Evolutionary conservation across 352 stramenopile species (phyloP).

Genomic region (Phytopythium cucurbitacearum): DNA sequence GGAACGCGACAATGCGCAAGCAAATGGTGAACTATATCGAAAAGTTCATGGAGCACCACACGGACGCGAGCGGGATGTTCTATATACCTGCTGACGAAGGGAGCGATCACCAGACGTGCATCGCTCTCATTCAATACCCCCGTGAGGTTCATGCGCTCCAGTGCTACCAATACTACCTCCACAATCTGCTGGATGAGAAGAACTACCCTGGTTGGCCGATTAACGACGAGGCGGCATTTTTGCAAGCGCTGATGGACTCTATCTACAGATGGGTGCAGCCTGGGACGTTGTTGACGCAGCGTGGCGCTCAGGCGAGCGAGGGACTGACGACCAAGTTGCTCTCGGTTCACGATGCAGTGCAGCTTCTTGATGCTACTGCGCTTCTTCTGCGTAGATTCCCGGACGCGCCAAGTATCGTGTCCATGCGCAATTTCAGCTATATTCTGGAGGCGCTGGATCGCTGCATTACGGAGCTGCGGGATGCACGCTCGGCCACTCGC

Average conservation of each 20-base stretch:
- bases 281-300: constrained; percentile 31
- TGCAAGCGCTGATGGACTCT: constrained; percentile 68
- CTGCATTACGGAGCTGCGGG: constrained; percentile 72
- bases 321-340: constrained; percentile 56
- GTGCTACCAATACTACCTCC: constrained; percentile 86
- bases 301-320: constrained; percentile 35
- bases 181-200: constrained; percentile 84
- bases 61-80: constrained; percentile 63
- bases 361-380: constrained; percentile 66
- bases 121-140: constrained; percentile 78
- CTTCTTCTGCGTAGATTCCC: constrained; percentile 73
- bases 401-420: constrained; percentile 54
- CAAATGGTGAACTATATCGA: constrained; percentile 86
- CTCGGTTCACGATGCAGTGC: constrained; percentile 62
- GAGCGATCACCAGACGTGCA: constrained; percentile 71
- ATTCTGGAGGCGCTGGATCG: constrained; percentile 76
- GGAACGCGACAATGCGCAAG: constrained; percentile 80
- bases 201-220: constrained; percentile 87
- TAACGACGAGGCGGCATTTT: constrained; percentile 75
- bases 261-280: constrained; percentile 78
- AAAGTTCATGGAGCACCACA: constrained; percentile 81
- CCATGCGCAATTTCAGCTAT: constrained; percentile 59
- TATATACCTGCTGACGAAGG: constrained; percentile 64
- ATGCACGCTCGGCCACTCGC: constrained; percentile 13
- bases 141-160: constrained; percentile 82